These are phyloP conservation scores for Akanthomyces lecanii DNA, from an alignment of 2,329 filamentous ascomycete species.

Conservation along the genomic window DNA sequence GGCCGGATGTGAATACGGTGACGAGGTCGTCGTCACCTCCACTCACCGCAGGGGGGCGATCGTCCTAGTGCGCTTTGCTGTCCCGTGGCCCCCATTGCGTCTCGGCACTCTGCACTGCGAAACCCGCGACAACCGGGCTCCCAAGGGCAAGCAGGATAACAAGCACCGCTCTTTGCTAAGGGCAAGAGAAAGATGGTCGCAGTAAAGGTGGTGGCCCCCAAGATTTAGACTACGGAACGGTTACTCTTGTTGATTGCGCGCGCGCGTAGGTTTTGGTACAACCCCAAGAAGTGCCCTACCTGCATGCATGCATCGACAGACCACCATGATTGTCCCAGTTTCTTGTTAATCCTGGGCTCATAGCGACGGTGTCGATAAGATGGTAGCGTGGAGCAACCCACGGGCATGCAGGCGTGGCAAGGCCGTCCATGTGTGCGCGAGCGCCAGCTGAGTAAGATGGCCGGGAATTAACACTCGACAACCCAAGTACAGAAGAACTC, in stretches of 20 bases:
- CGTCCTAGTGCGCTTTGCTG: background rate
- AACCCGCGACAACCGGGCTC: background rate
- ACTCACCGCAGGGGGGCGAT: background rate
- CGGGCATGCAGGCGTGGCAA: too few relatives aligned
- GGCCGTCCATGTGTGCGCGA: background rate
- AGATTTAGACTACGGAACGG: background rate
- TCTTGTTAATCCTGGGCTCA: background rate
- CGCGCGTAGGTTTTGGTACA: background rate
- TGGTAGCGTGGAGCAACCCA: background rate
- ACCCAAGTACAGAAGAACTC: background rate
- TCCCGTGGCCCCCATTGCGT: background rate
- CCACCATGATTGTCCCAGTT: background rate
- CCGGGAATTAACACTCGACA: background rate
- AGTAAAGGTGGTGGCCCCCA: background rate
- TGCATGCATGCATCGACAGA: background rate
- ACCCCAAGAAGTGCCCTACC: too few relatives aligned
- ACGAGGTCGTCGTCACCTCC: background rate
- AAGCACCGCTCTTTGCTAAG: background rate
- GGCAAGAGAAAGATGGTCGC: too few relatives aligned
- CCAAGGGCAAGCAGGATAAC: background rate
- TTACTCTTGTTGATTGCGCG: background rate
- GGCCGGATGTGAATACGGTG: background rate
- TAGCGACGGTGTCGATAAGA: background rate
- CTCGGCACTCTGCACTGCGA: background rate
- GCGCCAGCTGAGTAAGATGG: constrained; percentile 11